Evolutionary conservation across 257 asterid species (phyloP), one percentile per base, ranked within the genome.

Genomic region (Eustoma russellianum): DNA sequence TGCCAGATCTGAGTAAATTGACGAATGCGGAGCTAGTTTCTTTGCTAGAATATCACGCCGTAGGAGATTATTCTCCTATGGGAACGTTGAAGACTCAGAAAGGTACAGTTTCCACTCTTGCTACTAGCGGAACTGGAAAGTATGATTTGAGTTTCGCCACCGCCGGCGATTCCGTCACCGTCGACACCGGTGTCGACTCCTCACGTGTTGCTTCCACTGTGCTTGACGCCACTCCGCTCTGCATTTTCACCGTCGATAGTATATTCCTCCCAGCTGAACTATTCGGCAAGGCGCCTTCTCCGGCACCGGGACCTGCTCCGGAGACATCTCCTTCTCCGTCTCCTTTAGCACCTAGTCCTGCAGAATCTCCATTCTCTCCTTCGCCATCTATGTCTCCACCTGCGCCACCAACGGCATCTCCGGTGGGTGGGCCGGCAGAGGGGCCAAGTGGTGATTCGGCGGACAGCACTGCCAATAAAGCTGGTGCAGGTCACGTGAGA

Each of bases 141-240:
- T 87, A 80, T 10, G 93, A 79, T 16, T 71, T 91, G 62, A 40
- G 69, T 40, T 86, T 86, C 13, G 53, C 56, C 48, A 84, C 80
- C 0, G 78, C 82, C 48, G 98, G 95, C 17, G 98, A 87, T 65
- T 78, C 94, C 3, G 94, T 91, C 3, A 82, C 75, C 1, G 83
- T 91, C 49, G 72, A 75, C 70, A 82, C 98, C 54, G 98, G 97
- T 13, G 94, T 91, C 1, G 95, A 82, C 74, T 41, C 76, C 1
- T 87, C 95, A 10, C 71, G 96, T n/a, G 70, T 92, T 62, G 95
- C 98, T 6, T 82, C 94, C 17, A 92, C 97, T 0, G 85, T 92
- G 43, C 61, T 87, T 24, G 98, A 92, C 52, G 73, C 94, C 0
- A 82, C 98, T 5, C 98, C 98, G 7, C 74, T 92, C 64, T 74